Evolutionary conservation across 345 rosid genomes (phyloP), one percentile per base, ranked within the genome.

Genomic region (Aegle marmelos): DNA sequence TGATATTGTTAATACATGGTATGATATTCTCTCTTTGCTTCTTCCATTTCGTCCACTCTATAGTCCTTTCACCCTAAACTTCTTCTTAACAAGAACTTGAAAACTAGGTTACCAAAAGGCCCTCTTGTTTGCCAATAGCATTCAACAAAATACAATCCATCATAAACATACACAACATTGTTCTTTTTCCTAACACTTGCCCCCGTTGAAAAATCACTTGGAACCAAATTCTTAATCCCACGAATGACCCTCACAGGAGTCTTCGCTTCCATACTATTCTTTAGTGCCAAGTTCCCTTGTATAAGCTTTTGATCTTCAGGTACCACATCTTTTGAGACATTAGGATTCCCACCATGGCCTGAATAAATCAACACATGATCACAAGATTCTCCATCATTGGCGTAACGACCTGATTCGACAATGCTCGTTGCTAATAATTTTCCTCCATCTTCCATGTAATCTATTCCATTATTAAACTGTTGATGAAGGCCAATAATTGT

Each of bases 311-410:
- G 86, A 77, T 87, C 86, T 63, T 48, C 58, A 13, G 25, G 36
- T 37, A 24, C 69, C 0, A 1, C 0, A 22, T 36, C 10, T 1
- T 17, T 14, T 56, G 14, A 7, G 13, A 79, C 66, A 0, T 1
- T 1, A 2, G 89, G 88, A 24, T 84, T 86, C 17, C 85, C 89
- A 63, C 89, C 89, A 1, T 84, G 78, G 19, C 89, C 89, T 0
- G 48, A 41, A 53, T 84, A 86, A 58, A 78, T 53, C 41, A 86
- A 25, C 14, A 39, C 82, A 45, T 45, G 50, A 65, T 76, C 78
- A 31, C 34, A 59, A 4, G 78, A 80, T 7, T 45, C 31, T 39
- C 58, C 33, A 5, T n/a, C 2, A 69, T 80, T 78, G 11, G 48
- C 24, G 61, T 86, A 86, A 0, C 82, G 82, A 22, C 59, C 33